phyloP scores from a whole-genome alignment of 306 rosid species.

The Casuarina cunninghamiana region DNA sequence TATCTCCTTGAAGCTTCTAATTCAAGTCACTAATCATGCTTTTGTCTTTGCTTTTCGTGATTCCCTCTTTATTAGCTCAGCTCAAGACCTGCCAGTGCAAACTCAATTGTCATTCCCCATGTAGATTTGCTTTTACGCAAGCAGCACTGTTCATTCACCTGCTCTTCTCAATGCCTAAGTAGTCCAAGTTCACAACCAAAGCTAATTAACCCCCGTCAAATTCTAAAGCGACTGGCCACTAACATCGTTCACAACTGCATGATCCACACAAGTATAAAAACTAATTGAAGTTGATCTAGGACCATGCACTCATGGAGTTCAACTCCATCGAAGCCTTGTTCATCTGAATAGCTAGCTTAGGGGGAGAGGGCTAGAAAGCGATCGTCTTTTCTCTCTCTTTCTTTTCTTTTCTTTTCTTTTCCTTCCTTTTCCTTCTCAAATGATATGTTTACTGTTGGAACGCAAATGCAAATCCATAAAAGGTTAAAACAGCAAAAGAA shows the following conservation, averaged over 20 bases:
- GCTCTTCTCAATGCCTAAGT: not conserved
- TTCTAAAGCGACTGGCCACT: too few species aligned
- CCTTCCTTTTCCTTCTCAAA: not conserved
- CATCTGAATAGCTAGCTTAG: too few species aligned
- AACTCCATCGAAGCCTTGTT: too few species aligned
- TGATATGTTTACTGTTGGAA: not conserved
- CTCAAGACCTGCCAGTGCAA: constrained; percentile 2
- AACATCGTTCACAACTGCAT: too few species aligned
- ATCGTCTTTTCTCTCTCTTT: too few species aligned
- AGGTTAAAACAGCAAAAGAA: not conserved
- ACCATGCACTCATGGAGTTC: too few species aligned
- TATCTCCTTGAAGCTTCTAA: constrained; percentile 49
- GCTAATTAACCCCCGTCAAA: too few species aligned
- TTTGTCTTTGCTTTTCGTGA: constrained; percentile 28
- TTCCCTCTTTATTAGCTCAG: constrained; percentile 13
- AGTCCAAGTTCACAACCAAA: not conserved
- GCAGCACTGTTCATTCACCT: not conserved
- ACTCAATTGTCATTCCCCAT: not conserved
- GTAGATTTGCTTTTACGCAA: not conserved
- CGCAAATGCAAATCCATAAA: not conserved
- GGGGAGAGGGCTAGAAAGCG: too few species aligned
- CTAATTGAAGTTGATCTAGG: too few species aligned
- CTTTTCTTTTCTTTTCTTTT: too few species aligned
- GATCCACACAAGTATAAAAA: too few species aligned
- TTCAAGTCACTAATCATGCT: constrained; percentile 31